These are phyloP conservation scores for Pleodorina starrii DNA, from an alignment of 139 green algal species.

Conservation along the genomic window DNA sequence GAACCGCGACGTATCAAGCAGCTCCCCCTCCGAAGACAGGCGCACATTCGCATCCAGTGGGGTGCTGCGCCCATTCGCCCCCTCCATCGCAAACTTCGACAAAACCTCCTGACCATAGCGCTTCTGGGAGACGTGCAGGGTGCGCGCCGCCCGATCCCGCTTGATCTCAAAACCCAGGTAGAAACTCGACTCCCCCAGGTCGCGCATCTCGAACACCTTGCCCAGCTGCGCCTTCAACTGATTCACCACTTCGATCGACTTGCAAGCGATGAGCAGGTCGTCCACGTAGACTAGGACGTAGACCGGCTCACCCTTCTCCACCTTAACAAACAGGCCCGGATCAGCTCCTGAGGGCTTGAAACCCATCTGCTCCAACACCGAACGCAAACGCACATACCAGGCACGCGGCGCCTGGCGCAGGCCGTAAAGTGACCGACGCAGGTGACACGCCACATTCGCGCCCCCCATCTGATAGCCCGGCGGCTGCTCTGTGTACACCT, in stretches of 20 bases:
- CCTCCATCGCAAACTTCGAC: too few relatives aligned
- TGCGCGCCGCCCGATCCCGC: not conserved
- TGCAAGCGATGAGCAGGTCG: conserved; percentile 34
- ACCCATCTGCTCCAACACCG: not conserved
- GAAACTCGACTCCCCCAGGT: not conserved
- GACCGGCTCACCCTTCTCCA: not conserved
- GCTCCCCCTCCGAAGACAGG: too few relatives aligned
- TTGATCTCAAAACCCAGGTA: conserved; percentile 32
- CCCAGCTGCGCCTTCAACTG: not conserved
- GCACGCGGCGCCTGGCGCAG: not conserved
- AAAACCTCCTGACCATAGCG: too few relatives aligned
- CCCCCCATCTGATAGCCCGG: conserved; percentile 39
- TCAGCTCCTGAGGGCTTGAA: not conserved
- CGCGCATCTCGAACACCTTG: not conserved
- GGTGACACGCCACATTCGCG: not conserved
- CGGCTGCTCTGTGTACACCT: conserved; percentile 61
- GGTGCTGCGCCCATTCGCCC: too few relatives aligned
- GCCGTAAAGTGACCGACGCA: conserved; percentile 64
- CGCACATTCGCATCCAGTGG: too few relatives aligned
- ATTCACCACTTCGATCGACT: not conserved
- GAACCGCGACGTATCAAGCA: too few relatives aligned
- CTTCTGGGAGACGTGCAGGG: not conserved
- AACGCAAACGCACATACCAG: not conserved
- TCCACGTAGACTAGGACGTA: conserved; percentile 59
- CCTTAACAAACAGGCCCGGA: not conserved